Conservation (phyloP, 345 rosid genomes). For the Linum usitatissimum region DNA sequence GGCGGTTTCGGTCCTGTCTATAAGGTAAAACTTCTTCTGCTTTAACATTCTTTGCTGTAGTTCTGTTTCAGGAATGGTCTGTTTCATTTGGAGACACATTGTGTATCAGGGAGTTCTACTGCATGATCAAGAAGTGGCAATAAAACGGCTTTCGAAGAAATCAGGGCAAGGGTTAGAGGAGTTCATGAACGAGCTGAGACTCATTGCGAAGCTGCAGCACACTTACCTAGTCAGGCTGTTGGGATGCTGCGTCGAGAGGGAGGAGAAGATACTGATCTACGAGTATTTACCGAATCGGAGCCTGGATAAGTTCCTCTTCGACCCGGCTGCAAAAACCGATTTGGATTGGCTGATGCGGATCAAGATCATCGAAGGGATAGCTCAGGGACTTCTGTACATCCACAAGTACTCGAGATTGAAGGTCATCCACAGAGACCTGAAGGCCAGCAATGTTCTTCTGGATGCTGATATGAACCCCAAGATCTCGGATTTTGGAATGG, state of each 20-base stretch:
- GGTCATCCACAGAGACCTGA: constrained; percentile 1
- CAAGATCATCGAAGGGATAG: neutral
- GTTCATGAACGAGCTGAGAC: neutral
- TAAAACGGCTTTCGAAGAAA: neutral
- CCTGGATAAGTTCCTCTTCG: neutral
- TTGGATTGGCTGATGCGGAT: neutral
- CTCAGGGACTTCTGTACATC: neutral
- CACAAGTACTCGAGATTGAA: neutral
- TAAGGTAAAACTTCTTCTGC: too few species aligned
- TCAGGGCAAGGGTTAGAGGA: constrained; percentile 2
- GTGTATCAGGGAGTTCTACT: too few species aligned
- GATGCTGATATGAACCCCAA: constrained; percentile 1
- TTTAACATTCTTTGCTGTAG: too few species aligned
- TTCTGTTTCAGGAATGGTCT: too few species aligned
- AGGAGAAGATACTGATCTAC: constrained; percentile 1
- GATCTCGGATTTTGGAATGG: constrained; percentile 3
- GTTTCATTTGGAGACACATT: too few species aligned
- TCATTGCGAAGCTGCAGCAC: neutral
- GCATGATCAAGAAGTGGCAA: neutral
- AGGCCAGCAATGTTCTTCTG: neutral
- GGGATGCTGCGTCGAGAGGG: neutral
- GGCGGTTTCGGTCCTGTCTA: too few species aligned
- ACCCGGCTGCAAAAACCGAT: neutral
- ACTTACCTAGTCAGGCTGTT: neutral
- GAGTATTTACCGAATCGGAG: neutral